Base-by-base conservation (phyloP, 352 stramenopile species). In the Phytophthora idaei region DNA sequence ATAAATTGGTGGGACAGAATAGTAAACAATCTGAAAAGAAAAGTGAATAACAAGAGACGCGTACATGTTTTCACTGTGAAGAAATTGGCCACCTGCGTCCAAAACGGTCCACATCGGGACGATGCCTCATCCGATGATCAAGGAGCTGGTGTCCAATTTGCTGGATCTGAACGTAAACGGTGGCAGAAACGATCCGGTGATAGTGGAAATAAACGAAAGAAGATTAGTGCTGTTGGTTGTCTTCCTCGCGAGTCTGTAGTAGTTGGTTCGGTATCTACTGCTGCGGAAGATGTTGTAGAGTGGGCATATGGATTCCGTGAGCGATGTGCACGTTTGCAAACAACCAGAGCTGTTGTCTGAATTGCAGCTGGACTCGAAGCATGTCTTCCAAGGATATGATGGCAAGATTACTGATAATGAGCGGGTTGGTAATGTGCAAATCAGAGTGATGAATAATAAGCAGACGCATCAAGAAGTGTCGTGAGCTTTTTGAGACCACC, bases 151-250 rank as follows among this genome's bases (percentile, higher is more conserved):
- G 42, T 6, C 11, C 4, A 49, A 36, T 64, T 45, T 55, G 44
- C 36, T n/a, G 58, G 36, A 5, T 60, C 52, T 3, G 54, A 64
- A 5, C 1, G 47, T 2, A 69, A 69, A 12, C 34, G 47, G 14
- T 69, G 53, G 61, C 29, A 64, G 17, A 63, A 63, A 5, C 48
- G 58, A 28, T 47, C 44, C 10, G 44, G 29, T 47, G 52, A 32
- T 21, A 27, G 5, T 36, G 28, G 39, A n/a, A 47, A 10, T 31
- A 48, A 42, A 28, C 15, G 17, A 15, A 54, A 56, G 32, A 59
- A 54, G 3, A 44, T 66, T 8, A 17, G 25, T 10, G 41, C 41
- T 51, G 32, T 61, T 11, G 25, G 50, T 45, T 51, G 21, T 27
- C 31, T 60, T 44, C 5, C 29, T 59, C 49, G 49, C 42, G 31